phyloP scores from a whole-genome alignment of 129 eudicot species.

The Ambrosia artemisiifolia region DNA sequence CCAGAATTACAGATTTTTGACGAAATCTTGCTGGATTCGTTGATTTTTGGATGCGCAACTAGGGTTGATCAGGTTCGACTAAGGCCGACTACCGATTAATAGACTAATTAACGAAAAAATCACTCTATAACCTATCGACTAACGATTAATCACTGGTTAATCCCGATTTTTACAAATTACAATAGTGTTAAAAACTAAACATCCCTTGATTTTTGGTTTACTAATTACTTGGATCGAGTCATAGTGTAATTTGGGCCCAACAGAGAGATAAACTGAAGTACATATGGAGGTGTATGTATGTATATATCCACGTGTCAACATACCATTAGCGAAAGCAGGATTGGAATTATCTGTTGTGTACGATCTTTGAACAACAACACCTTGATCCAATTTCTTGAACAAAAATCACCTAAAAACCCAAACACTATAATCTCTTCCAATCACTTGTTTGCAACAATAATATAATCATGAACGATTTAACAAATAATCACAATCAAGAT shows the following conservation, averaged over 20 bases:
- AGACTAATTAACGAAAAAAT: too few species aligned
- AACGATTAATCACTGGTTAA: too few species aligned
- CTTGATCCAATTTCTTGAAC: slow-evolving; percentile 6
- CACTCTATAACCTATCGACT: too few species aligned
- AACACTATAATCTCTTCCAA: slow-evolving; percentile 12
- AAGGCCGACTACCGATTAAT: too few species aligned
- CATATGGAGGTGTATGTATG: not conserved
- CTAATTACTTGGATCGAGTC: too few species aligned
- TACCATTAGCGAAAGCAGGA: slow-evolving; percentile 19
- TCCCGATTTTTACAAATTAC: too few species aligned
- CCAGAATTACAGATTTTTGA: too few species aligned
- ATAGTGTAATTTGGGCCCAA: not conserved
- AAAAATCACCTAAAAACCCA: slow-evolving; percentile 24
- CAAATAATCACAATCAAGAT: slow-evolving; percentile 28
- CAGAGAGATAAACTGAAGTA: not conserved
- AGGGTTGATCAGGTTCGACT: too few species aligned
- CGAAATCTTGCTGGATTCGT: too few species aligned
- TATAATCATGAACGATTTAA: slow-evolving; percentile 57
- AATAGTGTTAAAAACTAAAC: too few species aligned
- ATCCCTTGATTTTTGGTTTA: too few species aligned
- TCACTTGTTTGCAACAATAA: not conserved
- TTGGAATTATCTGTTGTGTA: slow-evolving; percentile 29
- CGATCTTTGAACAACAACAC: not conserved
- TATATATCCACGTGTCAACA: slow-evolving; percentile 19
- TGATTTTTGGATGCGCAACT: too few species aligned